A percentile compares a stretch with the other conserved stretches of the same genome.
Conservation (phyloP, 768 basidiomycete genomes). For the Phlebiopsis gigantea region DNA sequence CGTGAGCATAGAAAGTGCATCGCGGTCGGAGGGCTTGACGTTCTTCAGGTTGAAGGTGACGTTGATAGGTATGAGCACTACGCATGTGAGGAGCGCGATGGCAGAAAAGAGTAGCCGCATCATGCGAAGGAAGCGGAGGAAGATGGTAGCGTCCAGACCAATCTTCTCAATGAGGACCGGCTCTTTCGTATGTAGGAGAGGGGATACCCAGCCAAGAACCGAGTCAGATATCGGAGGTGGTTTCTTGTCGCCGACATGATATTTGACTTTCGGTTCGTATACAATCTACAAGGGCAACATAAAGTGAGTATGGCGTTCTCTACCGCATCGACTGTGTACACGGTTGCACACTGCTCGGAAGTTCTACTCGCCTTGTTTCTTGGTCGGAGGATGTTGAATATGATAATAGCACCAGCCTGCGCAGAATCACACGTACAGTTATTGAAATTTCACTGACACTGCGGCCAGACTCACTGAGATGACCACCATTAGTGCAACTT, state of each 20-base stretch:
- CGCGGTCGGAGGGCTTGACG: conserved; percentile 44
- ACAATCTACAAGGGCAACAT: conserved; percentile 55
- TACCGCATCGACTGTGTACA: not conserved
- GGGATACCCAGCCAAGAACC: conserved; percentile 86
- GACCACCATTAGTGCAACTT: conserved; percentile 67
- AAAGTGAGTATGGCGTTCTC: not conserved
- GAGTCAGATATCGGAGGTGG: conserved; percentile 81
- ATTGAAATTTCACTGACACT: not conserved
- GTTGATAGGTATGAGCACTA: conserved; percentile 82
- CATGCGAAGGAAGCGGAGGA: conserved; percentile 87
- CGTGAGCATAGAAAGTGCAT: conserved; percentile 75
- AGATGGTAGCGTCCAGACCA: conserved; percentile 91
- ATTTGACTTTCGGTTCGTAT: conserved; percentile 93
- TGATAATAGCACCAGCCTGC: conserved; percentile 60
- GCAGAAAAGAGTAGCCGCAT: conserved; percentile 66
- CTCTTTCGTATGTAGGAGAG: conserved; percentile 78
- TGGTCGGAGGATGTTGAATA: conserved; percentile 84
- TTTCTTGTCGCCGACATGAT: conserved; percentile 70
- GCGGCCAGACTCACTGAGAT: conserved; percentile 54
- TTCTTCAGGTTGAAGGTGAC: conserved; percentile 74
- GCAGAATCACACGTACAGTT: not conserved
- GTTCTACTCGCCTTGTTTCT: conserved; percentile 65
- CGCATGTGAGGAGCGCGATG: conserved; percentile 61
- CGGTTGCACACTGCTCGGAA: not conserved
- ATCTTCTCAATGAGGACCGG: conserved; percentile 84